Base-by-base conservation (phyloP, 2,329 filamentous ascomycete species). In the Cordyceps farinosa region DNA sequence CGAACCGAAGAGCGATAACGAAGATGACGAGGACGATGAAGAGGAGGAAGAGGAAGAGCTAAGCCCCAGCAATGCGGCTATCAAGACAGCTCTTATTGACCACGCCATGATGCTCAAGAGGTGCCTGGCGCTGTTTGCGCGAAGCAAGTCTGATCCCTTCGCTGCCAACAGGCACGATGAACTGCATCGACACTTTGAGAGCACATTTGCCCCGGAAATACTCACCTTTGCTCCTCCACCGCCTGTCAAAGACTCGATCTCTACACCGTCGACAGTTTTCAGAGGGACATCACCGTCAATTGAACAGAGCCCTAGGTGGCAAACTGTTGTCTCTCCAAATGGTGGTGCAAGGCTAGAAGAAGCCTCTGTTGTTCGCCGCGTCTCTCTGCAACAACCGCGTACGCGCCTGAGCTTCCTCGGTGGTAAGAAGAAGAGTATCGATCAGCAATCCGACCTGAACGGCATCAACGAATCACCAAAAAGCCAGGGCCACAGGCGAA, bases 41-140 rank as follows among this genome's bases (percentile, higher is more conserved):
- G 75, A 74, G 2, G 76, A 77, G 29, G 79, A 80, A 2, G 79
- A 80, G 32, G 73, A 77, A 2, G 79, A 86, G 65, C 73, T 86
- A 4, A 77, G 79, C 29, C 79, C 84, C 0, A 82, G 92, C 69
- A 89, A 96, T 67, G 91, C 85, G 55, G 91, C 92, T 1, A 87
- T 98, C 67, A 90, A 89, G 71, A 90, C 93, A 73, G 90, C 92
- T 0, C 82, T 98, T 36, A 84, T 96, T 48, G 95, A 98, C 70
- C 93, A 98, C 74, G 91, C 92, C 3, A 84, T 96, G 65, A 88
- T 91, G 74, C 87, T 98, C 69, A 92, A 94, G 78, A 87, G 91
- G 67, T 94, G 91, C 70, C 76, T 98, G 66, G 81, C 81, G 4
- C 82, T 87, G 69, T 91, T 91, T 74, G 82, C 83, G 64, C 86